A percentile compares a stretch with the other conserved stretches of the same genome.
Conservation (phyloP, 192 early-diverging fungal species). For the Umbelopsis sp. region DNA sequence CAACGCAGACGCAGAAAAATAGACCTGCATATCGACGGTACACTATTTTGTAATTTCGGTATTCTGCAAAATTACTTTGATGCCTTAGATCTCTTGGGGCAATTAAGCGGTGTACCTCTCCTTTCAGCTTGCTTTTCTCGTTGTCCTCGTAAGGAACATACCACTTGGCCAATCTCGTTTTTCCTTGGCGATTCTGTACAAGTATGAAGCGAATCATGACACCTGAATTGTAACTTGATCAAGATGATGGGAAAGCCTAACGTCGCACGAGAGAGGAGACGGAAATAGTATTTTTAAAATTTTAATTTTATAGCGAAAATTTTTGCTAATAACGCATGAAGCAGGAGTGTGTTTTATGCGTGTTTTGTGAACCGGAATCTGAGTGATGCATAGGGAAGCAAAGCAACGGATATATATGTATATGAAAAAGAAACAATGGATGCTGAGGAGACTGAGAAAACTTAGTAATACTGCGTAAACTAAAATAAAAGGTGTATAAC, state of each 20-base stretch:
- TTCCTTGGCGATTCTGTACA: constrained; percentile 98
- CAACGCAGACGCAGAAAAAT: constrained; percentile 99
- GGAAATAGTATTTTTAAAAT: no score
- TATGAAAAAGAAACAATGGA: no score
- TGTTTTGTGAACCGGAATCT: no score
- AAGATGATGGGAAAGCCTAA: constrained; percentile 1
- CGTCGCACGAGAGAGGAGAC: no score
- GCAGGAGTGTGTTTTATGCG: no score
- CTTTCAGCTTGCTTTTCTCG: constrained; percentile 92
- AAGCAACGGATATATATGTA: no score
- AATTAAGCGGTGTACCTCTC: constrained; percentile 93
- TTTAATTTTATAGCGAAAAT: no score
- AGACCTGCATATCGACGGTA: constrained; percentile 98
- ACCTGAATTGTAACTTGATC: background rate
- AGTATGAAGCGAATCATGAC: constrained; percentile 85
- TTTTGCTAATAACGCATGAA: no score
- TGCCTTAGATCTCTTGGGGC: constrained; percentile 96
- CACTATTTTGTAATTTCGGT: constrained; percentile 97
- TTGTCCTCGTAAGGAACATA: constrained; percentile 93
- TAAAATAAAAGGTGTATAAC: no score
- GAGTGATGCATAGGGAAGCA: no score
- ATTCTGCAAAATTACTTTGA: constrained; percentile 99
- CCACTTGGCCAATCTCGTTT: constrained; percentile 97
- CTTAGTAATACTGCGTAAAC: no score
- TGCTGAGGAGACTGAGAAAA: no score